Base-by-base conservation (phyloP, 2,329 filamentous ascomycete species). In the Pseudocercospora musae region DNA sequence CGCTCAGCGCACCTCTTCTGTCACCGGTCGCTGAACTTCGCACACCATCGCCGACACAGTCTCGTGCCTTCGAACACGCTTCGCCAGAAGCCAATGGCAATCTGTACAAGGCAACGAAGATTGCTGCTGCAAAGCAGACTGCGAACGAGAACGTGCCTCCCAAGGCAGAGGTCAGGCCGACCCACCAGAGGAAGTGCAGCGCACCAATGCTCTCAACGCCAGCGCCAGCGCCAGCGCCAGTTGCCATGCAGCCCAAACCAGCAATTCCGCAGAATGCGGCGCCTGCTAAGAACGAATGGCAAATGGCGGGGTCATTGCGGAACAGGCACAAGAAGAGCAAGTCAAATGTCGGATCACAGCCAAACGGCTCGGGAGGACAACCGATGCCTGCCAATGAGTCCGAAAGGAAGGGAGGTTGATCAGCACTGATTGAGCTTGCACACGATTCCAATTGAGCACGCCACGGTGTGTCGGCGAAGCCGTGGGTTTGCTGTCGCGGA, bases 11-110 rank as follows among this genome's bases (percentile, higher is more conserved):
- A 33, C 79, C 80, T 4, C 65, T 82, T 21, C 80, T 93, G 1
- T 92, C 90, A 0, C 90, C 90, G 0, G 89, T 92, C 0, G 89
- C 89, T 58, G 90, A 92, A 76, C 84, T 85, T 5, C 82, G 84
- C n/a, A 89, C 87, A 0, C 88, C 89, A 2, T 91, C 89, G 1
- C 89, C 89, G 1, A 89, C 82, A 2, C 79, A 83, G 11, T 78
- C 79, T 59, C 81, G 87, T 59, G 86, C 82, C 53, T 77, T 81
- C 55, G 85, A 87, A 8, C 63, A 67, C 18, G 63, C 67, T 20
- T 70, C 68, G 10, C 64, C 68, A 4, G 69, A 69, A 44, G 52
- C 63, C 29, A 73, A 72, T 55, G 71, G 72, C 25, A 55, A 52
- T n/a, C 60, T 72, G 0, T 48, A 66, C 29, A 70, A 70, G 63